Evolutionary conservation across 768 basidiomycete genomes (phyloP), one percentile per base, ranked within the genome.

Genomic region (Russula virescens): DNA sequence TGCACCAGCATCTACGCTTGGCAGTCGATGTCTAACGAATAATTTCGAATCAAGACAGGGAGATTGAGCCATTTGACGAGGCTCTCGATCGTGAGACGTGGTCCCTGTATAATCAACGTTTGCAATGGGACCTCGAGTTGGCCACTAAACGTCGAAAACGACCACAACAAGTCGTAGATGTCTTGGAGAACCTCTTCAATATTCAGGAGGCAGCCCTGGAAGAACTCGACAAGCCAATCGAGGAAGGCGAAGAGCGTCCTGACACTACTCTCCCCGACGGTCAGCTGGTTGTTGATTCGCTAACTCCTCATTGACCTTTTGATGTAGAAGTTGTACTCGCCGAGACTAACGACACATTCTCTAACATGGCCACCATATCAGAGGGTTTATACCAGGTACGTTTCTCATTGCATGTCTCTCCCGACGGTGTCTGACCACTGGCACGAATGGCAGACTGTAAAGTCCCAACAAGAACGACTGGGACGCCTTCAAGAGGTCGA

Each of bases 51-150:
- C 14, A 85, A 85, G 48, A 83, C 48, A 55, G 23, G 28, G 67
- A 66, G 8, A 45, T 84, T 67, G 90, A 94, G 69, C 80, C 84
- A 2, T 96, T 94, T 72, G 91, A 96, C 69, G 92, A 96, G 73
- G 84, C 83, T 2, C 81, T 96, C 35, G 93, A 95, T 71, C 77
- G 89, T 54, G 82, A 83, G 49, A 87, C 94, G 49, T 92, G 88
- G 87, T 86, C 87, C 0, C 73, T 94, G 21, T 85, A 88, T 46
- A 83, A 87, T 66, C 88, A 88, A 53, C 78, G 86, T 34, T 74
- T 92, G 55, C 81, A 86, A 66, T 91, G 84, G 84, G 85, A 92
- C 69, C 84, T 82, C 64, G 80, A 86, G 60, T 80, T 90, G 43
- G 86, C 87, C 25, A 81, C 81, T 53, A 82, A 82, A 61, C 80